A percentile compares a stretch with the other conserved stretches of the same genome.
phyloP scores from a whole-genome alignment of 345 rosid species.

The Eucalyptus pauciflora region DNA sequence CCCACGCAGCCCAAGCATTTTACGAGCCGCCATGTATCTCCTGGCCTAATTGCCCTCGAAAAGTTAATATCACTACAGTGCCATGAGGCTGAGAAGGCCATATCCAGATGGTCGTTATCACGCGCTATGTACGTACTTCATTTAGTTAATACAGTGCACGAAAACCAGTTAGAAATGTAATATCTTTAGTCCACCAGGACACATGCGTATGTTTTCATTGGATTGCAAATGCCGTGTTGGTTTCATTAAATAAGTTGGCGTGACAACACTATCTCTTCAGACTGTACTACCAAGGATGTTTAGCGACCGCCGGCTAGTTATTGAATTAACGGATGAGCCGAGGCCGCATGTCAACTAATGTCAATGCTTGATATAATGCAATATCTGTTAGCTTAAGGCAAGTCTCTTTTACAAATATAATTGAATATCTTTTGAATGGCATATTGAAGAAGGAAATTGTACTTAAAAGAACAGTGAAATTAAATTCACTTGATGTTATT shows the following conservation, averaged over 20 bases:
- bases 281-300: not conserved
- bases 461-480: not conserved
- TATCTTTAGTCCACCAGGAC: too few species aligned
- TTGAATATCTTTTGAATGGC: not conserved
- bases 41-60: not conserved
- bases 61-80: not conserved
- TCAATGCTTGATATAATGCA: not conserved
- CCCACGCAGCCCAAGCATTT: not conserved
- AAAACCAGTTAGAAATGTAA: too few species aligned
- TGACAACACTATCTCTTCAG: not conserved
- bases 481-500: too few species aligned
- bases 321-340: not conserved
- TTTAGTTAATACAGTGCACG: too few species aligned
- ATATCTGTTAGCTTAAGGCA: not conserved
- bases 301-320: not conserved
- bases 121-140: not conserved
- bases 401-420: too few species aligned
- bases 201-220: not conserved
- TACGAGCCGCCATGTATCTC: not conserved
- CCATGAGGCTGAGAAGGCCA: not conserved
- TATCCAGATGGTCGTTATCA: not conserved
- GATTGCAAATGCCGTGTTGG: not conserved
- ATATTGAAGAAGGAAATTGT: not conserved
- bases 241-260: not conserved
- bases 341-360: not conserved